phyloP scores from a whole-genome alignment of 169 alveolate species.

The Blepharisma undulans region DNA sequence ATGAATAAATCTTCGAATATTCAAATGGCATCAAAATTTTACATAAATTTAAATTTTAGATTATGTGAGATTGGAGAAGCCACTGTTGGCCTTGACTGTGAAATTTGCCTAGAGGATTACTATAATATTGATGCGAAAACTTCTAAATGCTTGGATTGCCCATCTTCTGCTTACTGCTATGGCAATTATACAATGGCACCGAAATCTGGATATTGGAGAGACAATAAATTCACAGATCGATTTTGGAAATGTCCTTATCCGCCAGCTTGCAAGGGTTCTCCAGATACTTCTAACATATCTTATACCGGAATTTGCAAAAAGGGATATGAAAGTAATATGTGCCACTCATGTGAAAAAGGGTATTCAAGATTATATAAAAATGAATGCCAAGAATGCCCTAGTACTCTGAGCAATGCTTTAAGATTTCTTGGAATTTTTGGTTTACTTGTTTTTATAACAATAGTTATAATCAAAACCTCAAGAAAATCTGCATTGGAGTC shows the following conservation, averaged over 20 bases:
- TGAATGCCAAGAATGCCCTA: neutral
- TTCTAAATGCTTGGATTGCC: neutral
- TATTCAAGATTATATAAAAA: constrained; percentile 14
- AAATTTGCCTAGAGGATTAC: neutral
- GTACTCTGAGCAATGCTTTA: neutral
- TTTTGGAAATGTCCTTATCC: constrained; percentile 48
- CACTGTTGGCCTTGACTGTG: neutral
- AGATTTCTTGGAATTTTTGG: constrained; percentile 4
- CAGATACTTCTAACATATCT: neutral
- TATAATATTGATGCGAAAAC: neutral
- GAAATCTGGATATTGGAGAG: constrained; percentile 61
- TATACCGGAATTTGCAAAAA: constrained; percentile 21
- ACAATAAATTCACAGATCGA: constrained; percentile 33
- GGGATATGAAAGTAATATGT: constrained; percentile 21
- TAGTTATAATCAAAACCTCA: neutral
- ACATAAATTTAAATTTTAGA: neutral
- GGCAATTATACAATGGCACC: constrained; percentile 59
- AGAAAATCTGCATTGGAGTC: neutral
- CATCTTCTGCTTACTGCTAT: constrained; percentile 45
- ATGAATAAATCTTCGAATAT: neutral
- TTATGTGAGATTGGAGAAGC: constrained; percentile 7
- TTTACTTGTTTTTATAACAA: neutral
- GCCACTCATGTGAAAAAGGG: constrained; percentile 7
- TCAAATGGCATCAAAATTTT: neutral
- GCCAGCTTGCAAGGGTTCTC: constrained; percentile 48